These are phyloP conservation scores for Urochloa ruziziensis DNA, from an alignment of 176 grass and related monocot genomes.

Conservation along the genomic window DNA sequence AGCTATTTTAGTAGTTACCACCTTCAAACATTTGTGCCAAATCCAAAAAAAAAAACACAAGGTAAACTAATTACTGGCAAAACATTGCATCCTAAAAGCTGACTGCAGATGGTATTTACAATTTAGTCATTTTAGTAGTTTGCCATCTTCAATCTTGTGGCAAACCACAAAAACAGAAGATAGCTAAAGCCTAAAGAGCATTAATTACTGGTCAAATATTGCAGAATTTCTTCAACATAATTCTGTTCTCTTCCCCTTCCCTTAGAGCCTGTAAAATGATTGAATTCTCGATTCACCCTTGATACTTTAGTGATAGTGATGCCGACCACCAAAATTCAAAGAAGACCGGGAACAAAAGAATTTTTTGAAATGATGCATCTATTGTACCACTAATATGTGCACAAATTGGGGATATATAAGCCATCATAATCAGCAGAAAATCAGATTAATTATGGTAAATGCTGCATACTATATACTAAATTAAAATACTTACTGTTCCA, in stretches of 20 bases:
- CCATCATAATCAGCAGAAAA: neutral
- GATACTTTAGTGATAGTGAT: neutral
- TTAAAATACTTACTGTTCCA: conserved; percentile 56
- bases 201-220: neutral
- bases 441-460: neutral
- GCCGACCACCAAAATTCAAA: neutral
- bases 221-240: conserved; percentile 5
- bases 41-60: neutral
- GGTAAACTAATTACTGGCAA: neutral
- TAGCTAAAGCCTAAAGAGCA: neutral
- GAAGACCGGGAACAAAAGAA: neutral
- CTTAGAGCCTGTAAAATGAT: neutral
- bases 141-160: neutral
- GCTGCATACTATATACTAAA: neutral
- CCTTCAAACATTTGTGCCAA: neutral
- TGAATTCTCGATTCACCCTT: neutral
- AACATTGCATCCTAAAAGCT: neutral
- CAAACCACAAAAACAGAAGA: conserved; percentile 1
- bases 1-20: neutral
- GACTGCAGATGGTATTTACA: neutral
- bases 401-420: neutral
- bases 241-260: neutral
- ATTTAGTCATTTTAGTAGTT: neutral
- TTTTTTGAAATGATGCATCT: neutral
- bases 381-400: neutral